Base-by-base conservation (phyloP, 164 flowering plant species). In the Amborella trichopoda region DNA sequence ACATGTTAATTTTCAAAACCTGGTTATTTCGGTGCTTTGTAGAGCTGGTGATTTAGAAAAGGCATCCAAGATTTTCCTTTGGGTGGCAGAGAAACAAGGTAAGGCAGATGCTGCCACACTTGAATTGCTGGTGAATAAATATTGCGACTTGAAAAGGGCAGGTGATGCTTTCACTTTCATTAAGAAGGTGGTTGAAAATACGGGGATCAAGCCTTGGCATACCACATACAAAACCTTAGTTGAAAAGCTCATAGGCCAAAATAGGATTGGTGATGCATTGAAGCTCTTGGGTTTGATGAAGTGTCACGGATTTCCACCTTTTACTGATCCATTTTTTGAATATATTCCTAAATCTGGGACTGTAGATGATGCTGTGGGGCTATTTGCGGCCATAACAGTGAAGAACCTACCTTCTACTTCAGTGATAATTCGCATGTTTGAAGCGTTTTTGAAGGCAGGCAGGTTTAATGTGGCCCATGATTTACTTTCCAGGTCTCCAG, bases 221-320 rank as follows among this genome's bases (percentile, higher is more conserved):
- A 19, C 65, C 21, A 79, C 88, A 0, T 87, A 77, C 65, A 75
- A 77, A 49, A 27, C 49, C 10, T 57, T 87, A 58, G 71, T 72
- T 24, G 50, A 32, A 24, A 70, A 63, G 46, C 63, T 87, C 32
- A 40, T 81, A 66, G 66, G 26, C 38, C 71, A 62, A 37, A 68
- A 74, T 20, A 58, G 63, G 19, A 75, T 87, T 54, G 49, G 64
- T 18, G 80, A 83, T 23, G 90, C 91, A 47, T 26, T 70, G 58
- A 49, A 40, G 21, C 62, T 81, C 50, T 39, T 81, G 37, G 54
- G 44, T 26, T 53, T 79, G 69, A 87, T 87, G 94, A 83, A 68
- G 62, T 55, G 26, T 47, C 61, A 81, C 40, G 96, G 80, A 0
- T 81, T 67, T 50, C 86, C 96, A 17, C 91, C 96, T 20, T 75